These are phyloP conservation scores for Isabelozyma heimii DNA, from an alignment of 805 yeast genomes.

Conservation along the genomic window DNA sequence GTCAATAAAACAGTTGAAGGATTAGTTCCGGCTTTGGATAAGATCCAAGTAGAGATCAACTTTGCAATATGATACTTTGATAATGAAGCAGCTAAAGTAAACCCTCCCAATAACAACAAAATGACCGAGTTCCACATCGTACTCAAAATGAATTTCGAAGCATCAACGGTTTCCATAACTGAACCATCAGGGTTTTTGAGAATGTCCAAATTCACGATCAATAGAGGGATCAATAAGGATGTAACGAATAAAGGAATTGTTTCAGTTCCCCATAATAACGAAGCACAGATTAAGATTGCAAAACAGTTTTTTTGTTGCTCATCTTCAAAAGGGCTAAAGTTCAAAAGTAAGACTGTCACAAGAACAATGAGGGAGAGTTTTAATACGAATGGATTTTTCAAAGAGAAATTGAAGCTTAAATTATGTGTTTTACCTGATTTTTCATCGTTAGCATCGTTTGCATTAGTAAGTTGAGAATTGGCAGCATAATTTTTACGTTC, in stretches of 20 bases:
- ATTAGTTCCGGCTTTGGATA: slow-evolving; percentile 80
- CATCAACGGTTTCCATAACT: slow-evolving; percentile 57
- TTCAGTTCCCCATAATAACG: slow-evolving; percentile 94
- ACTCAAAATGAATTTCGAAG: slow-evolving; percentile 75
- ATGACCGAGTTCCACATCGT: slow-evolving; percentile 96
- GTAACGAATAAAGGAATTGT: slow-evolving; percentile 90
- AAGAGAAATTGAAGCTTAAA: slow-evolving; percentile 19
- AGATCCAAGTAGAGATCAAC: slow-evolving; percentile 74
- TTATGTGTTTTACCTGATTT: slow-evolving; percentile 10
- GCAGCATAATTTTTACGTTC: slow-evolving; percentile 87
- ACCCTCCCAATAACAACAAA: slow-evolving; percentile 87
- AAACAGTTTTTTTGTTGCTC: slow-evolving; percentile 48
- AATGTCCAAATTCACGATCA: slow-evolving; percentile 72
- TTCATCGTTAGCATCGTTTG: slow-evolving; percentile 12
- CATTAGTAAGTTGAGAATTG: slow-evolving; percentile 15
- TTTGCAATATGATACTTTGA: slow-evolving; percentile 90
- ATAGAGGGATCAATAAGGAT: slow-evolving; percentile 75
- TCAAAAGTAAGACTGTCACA: slow-evolving; percentile 41
- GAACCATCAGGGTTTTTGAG: slow-evolving; percentile 52
- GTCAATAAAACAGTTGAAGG: slow-evolving; percentile 76
- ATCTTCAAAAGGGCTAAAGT: slow-evolving; percentile 32
- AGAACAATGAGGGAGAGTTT: slow-evolving; percentile 47
- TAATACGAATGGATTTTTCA: slow-evolving; percentile 32
- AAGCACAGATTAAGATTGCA: slow-evolving; percentile 77
- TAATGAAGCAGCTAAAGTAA: slow-evolving; percentile 90